Base-by-base conservation (phyloP, 805 yeast species). In the Saturnispora sanitii region DNA sequence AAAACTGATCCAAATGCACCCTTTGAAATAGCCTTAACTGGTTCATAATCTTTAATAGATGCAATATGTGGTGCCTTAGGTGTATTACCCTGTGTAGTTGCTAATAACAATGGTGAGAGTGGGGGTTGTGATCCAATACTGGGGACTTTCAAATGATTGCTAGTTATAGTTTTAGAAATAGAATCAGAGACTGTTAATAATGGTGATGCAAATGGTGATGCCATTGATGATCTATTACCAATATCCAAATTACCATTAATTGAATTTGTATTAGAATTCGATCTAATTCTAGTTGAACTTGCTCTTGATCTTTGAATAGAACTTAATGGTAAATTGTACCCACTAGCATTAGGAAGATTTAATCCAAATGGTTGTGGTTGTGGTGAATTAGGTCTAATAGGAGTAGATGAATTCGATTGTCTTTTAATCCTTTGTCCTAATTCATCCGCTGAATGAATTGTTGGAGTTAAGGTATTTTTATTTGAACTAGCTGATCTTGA, bases 1-100 rank as follows among this genome's bases (percentile, higher is more conserved):
- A 79, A 92, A 2, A 92, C 99, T 28, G 94, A 82, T 0, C 98
- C 98, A 67, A 88, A 92, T 0, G 99, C 98, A 32, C 99, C 98
- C 54, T 86, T 84, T 53, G 95, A 85, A 38, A 92, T 86, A 0
- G 98, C 96, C 56, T 87, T 86, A 42, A 92, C 66, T 23, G 92
- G 75, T 51, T 86, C 95, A 59, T 87, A 92, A 57, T 94, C 97
- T 44, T 71, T 74, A 23, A 90, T 86, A 2, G 85, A 78, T 8
- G 42, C 35, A n/a, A n/a, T 12, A 17, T 40, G 37, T 0, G 94
- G 92, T 3, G 68, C 62, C 0, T 82, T 70, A 45, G 75, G 74
- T 26, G 64, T 12, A 25, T 8, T 25, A 25, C 27, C 12, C 6
- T n/a, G 60, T 2, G 81, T 70, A 9, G 77, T 72, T 1, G 90